A percentile compares a stretch with the other conserved stretches of the same genome.
Conservation (phyloP, 2,329 filamentous ascomycete genomes). For the Diaporthe helianthi region DNA sequence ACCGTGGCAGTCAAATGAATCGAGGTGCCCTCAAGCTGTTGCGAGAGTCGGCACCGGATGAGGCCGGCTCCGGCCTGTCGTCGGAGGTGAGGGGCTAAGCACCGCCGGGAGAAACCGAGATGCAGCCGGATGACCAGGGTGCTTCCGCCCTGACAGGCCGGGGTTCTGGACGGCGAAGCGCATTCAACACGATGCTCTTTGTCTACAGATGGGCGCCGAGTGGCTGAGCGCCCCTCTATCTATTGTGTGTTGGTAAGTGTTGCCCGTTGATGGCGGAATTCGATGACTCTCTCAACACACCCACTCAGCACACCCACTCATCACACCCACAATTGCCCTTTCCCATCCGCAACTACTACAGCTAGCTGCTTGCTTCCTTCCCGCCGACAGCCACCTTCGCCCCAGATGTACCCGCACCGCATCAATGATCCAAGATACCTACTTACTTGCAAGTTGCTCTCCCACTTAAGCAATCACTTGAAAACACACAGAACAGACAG, state of each 20-base stretch:
- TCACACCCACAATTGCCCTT: too few species aligned
- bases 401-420: neutral
- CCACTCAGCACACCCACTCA: neutral
- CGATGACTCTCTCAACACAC: neutral
- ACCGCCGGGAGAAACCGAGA: neutral
- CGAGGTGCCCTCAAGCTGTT: too few species aligned
- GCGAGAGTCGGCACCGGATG: neutral
- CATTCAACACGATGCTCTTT: neutral
- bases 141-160: neutral
- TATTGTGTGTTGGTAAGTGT: neutral
- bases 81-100: neutral
- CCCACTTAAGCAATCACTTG: too few species aligned
- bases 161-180: neutral
- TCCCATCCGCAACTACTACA: neutral
- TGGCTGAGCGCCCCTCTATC: neutral
- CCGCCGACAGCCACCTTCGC: constrained; percentile 4
- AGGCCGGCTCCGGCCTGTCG: neutral
- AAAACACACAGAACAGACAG: neutral
- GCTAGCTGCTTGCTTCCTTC: neutral
- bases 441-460: too few species aligned
- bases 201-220: neutral
- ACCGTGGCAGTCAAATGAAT: too few species aligned
- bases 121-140: neutral
- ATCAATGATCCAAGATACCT: neutral
- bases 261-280: neutral